Base-by-base conservation (phyloP, 2,329 filamentous ascomycete species). In the Claviceps cyperi region DNA sequence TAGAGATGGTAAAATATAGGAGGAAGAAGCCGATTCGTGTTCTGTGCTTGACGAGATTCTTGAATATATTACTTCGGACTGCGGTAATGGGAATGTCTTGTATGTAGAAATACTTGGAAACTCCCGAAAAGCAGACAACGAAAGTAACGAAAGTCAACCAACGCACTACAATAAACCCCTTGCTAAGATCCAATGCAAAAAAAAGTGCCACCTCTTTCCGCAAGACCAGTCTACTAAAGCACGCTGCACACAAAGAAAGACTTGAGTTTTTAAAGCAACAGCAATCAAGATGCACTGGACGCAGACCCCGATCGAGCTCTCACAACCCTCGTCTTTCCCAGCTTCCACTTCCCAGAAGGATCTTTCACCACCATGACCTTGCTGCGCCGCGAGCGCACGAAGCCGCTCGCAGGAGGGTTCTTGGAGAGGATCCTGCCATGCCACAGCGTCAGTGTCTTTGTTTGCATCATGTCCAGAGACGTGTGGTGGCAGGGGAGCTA, bases 1-100 rank as follows among this genome's bases (percentile, higher is more conserved):
- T 94, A 28, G 11, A 35, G 4, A 32, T 32, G 13, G 17, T 14
- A 17, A 48, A 21, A 15, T 1, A 11, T 36, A n/a, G 6, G 21
- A 37, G n/a, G 36, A 19, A 32, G n/a, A 41, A 36, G 28, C 5
- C 15, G 14, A 8, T 17, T 14, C 7, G 17, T 43, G 15, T 28
- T 28, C 9, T 43, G 15, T 32, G 28, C 9, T 32, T 32, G 28
- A 32, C 28, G 28, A 32, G 28, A 32, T 32, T 32, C 28, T 11
- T 32, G 28, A 11, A 32, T 32, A 11, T 32, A 32, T 11, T 32
- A 32, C 28, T 8, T 11, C 3, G 3, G 28, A 4, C 8, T 9
- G 28, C 28, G 28, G 28, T 32, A 11, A 32, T 32, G 11, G 28
- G 28, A 32, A 32, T 32, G 9, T 32, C 28, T 32, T 28, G 22